These are phyloP conservation scores for Ogataea saltuana DNA, from an alignment of 805 yeast species.

Conservation along the genomic window DNA sequence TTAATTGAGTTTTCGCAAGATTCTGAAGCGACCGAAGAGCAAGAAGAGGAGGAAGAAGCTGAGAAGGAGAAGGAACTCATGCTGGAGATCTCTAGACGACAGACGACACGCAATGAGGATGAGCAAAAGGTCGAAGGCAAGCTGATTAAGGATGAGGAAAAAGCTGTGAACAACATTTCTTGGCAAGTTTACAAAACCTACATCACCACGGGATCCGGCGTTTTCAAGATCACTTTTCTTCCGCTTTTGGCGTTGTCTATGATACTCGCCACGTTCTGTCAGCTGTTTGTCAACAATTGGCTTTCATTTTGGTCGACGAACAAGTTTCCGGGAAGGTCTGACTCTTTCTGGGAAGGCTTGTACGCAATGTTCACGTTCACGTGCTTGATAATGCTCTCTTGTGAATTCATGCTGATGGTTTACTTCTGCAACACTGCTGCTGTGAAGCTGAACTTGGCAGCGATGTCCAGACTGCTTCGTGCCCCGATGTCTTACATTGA, in stretches of 20 bases:
- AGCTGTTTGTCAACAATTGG: conserved; percentile 70
- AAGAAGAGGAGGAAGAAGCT: conserved; percentile 32
- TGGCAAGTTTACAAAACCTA: conserved; percentile 50
- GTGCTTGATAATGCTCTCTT: conserved; percentile 45
- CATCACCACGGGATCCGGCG: conserved; percentile 60
- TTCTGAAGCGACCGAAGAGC: conserved; percentile 10
- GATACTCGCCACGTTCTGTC: conserved; percentile 47
- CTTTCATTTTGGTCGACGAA: conserved; percentile 74
- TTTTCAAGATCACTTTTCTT: conserved; percentile 38
- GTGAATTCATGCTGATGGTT: conserved; percentile 49
- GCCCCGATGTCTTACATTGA: conserved; percentile 85
- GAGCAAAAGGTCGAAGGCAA: conserved; percentile 34
- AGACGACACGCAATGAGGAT: conserved; percentile 44
- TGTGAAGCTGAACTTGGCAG: conserved; percentile 55
- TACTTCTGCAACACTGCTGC: conserved; percentile 56
- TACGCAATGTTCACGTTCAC: conserved; percentile 61
- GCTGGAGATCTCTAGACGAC: conserved; percentile 19
- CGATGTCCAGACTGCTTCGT: conserved; percentile 60
- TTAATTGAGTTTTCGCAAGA: conserved; percentile 45
- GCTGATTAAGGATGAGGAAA: conserved; percentile 34
- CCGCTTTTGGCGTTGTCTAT: conserved; percentile 21
- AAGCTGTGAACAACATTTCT: conserved; percentile 40
- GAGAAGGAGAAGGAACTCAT: conserved; percentile 22
- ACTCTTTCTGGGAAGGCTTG: conserved; percentile 69
- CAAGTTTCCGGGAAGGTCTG: conserved; percentile 44